Evolutionary conservation across 2,329 filamentous ascomycete species (phyloP), one percentile per base, ranked within the genome.

Genomic region (Diplodia corticola): DNA sequence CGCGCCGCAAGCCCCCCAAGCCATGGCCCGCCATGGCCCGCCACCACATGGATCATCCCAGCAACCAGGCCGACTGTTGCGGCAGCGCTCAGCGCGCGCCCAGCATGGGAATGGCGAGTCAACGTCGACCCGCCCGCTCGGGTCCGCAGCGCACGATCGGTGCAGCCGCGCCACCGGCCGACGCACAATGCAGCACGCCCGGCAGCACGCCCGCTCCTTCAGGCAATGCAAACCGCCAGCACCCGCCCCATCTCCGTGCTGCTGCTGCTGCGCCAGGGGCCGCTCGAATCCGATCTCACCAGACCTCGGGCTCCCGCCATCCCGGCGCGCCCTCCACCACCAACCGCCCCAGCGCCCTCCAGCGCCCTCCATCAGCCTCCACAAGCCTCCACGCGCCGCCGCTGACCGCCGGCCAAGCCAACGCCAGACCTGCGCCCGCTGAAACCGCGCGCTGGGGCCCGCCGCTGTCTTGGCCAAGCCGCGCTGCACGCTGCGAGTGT

Each of bases 141-240:
- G 57, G 40, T 61, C 57, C 40, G 57, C 57, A 30, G 40, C 40
- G 35, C 57, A 35, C 51, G 51, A 54, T 54, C 51, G 51, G 51
- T 54, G 51, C 50, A 33, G 30, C 30, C 30, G 30, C 30, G 30
- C 30, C 35, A 40, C 53, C 17, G 53, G 33, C 33, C 17, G 51
- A 54, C 35, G 53, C 22, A 44, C 53, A 22, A 46, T 59, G 55
- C 40, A 44, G 40, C 37, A 24, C 55, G 55, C 55, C 24, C 55
- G 37, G 55, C 40, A 44, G 40, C 37, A 24, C 55, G 55, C 55
- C 24, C 55, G 37, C 55, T 59, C 57, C 57, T 61, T 49, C 57
- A 61, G 26, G 37, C 57, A 49, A 57, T 44, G 53, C 53, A 44
- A 40, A 44, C 53, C 53, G 24, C 57, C 44, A 33, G 30, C 30